These are phyloP conservation scores for Pholiota adiposa DNA, from an alignment of 1,284 basidiomycete genomes.

Conservation along the genomic window DNA sequence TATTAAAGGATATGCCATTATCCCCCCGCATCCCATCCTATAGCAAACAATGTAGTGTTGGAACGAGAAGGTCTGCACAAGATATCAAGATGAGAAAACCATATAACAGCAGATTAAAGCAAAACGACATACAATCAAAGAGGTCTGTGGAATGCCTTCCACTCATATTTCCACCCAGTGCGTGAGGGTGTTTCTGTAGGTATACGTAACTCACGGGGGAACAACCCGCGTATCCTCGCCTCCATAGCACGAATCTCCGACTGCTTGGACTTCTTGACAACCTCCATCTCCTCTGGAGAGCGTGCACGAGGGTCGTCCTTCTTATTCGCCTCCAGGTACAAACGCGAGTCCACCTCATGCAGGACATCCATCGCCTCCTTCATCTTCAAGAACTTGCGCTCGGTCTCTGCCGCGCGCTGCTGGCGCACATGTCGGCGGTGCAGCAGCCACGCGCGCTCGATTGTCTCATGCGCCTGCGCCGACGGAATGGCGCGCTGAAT, in stretches of 20 bases:
- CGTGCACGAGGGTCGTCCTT: constrained; percentile 74
- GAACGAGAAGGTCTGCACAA: background rate
- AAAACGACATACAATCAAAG: constrained; percentile 34
- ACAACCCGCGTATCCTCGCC: constrained; percentile 79
- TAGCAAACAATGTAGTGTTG: background rate
- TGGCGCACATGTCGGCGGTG: constrained; percentile 78
- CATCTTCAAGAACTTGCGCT: constrained; percentile 80
- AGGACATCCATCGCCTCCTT: constrained; percentile 81
- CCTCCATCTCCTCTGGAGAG: constrained; percentile 57
- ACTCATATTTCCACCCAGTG: constrained; percentile 82
- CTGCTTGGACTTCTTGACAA: constrained; percentile 65
- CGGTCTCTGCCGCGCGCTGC: constrained; percentile 65
- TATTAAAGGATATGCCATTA: constrained; percentile 16
- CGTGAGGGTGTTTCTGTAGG: constrained; percentile 80
- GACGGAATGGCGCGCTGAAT: constrained; percentile 80
- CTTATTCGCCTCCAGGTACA: constrained; percentile 79
- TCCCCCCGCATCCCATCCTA: constrained; percentile 4
- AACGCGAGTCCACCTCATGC: constrained; percentile 62
- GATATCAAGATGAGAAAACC: background rate
- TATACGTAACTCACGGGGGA: constrained; percentile 80
- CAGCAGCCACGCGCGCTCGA: constrained; percentile 90
- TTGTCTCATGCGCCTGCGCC: constrained; percentile 91
- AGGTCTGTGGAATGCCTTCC: constrained; percentile 63
- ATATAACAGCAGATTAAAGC: background rate
- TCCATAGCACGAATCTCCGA: constrained; percentile 75